Evolutionary conservation across 2,329 filamentous ascomycete genomes (phyloP).

Genomic region (Cytospora schulzeri): DNA sequence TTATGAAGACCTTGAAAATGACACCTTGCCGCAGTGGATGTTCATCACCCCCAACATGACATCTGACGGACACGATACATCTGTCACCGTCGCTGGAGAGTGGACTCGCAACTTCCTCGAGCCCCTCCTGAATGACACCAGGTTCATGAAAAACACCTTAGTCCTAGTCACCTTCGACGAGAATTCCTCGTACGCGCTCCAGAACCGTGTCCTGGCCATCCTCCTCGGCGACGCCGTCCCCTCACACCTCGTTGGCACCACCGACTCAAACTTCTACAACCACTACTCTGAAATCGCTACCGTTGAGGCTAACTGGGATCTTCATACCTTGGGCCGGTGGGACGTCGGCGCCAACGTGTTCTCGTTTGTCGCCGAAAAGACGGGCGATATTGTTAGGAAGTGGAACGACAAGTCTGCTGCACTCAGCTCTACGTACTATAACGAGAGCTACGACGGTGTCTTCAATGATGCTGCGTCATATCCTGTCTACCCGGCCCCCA

Average conservation of each 20-base stretch:
- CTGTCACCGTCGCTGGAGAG: conserved; percentile 66
- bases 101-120: conserved; percentile 71
- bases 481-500: conserved; percentile 34
- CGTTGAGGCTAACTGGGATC: conserved; percentile 68
- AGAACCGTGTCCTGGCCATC: conserved; percentile 71
- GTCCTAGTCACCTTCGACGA: conserved; percentile 81
- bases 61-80: conserved; percentile 74
- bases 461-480: conserved; percentile 31
- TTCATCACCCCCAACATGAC: conserved; percentile 78
- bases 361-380: conserved; percentile 59
- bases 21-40: conserved; percentile 70
- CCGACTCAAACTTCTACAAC: conserved; percentile 70
- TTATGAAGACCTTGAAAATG: conserved; percentile 63
- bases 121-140: conserved; percentile 67
- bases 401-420: conserved; percentile 25
- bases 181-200: conserved; percentile 66
- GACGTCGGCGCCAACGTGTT: conserved; percentile 75
- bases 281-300: conserved; percentile 73
- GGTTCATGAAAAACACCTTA: conserved; percentile 66
- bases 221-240: conserved; percentile 77
- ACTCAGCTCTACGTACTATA: conserved; percentile 23
- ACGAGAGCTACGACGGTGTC: conserved; percentile 36
- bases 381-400: conserved; percentile 51
- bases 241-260: conserved; percentile 63
- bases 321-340: conserved; percentile 70